A percentile compares a stretch with the other conserved stretches of the same genome.
Conservation (phyloP, 345 rosid species). For the Anastatica hierochuntica region DNA sequence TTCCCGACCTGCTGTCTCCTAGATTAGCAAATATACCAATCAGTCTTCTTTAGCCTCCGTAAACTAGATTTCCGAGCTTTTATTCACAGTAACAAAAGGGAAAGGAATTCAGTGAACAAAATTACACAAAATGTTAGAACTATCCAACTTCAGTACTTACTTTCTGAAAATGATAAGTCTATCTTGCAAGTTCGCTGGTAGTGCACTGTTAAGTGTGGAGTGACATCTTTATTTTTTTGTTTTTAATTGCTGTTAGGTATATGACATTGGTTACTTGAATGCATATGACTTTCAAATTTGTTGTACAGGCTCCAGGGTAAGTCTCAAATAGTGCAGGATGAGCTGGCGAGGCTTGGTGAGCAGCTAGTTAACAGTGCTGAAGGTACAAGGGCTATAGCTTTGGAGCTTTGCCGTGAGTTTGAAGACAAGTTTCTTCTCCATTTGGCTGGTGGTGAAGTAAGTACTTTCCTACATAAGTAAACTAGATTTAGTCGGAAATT, state of each 20-base stretch:
- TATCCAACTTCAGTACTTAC: too few relatives aligned
- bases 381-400: constrained; percentile 93
- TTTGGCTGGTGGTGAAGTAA: constrained; percentile 86
- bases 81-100: too few relatives aligned
- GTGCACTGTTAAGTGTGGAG: neutral
- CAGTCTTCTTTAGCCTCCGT: too few relatives aligned
- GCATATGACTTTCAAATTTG: constrained; percentile 4
- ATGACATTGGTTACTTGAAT: neutral
- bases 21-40: too few relatives aligned
- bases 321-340: constrained; percentile 80
- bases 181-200: neutral
- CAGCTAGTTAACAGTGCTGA: constrained; percentile 75
- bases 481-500: neutral
- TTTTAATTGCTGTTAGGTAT: neutral
- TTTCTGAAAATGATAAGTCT: neutral
- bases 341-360: constrained; percentile 79
- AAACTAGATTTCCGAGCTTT: too few relatives aligned
- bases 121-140: too few relatives aligned
- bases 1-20: too few relatives aligned
- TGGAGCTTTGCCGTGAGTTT: constrained; percentile 98
- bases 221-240: too few relatives aligned
- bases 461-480: constrained; percentile 23
- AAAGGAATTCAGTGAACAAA: too few relatives aligned
- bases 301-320: constrained; percentile 80
- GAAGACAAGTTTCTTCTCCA: constrained; percentile 96